Evolutionary conservation across 78 protist species (phyloP).

Genomic region (Planoprotostelium fungivorum): DNA sequence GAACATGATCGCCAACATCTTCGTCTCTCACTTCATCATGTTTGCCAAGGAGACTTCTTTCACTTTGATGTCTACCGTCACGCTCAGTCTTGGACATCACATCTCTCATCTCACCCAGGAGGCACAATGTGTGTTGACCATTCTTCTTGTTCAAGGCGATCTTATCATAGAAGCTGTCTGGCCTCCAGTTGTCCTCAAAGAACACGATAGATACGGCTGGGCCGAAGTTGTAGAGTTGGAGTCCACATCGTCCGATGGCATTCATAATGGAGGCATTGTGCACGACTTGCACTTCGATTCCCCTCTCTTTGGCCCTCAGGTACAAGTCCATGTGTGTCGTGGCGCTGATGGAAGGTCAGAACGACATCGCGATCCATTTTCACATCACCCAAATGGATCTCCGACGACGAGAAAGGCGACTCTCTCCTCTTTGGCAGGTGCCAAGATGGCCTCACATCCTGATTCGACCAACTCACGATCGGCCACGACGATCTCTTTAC

Average conservation of each 20-base stretch:
- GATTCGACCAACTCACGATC: constrained; percentile 94
- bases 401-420: constrained; percentile 98
- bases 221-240: constrained; percentile 97
- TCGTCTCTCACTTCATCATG: constrained; percentile 48
- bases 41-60: constrained; percentile 89
- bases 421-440: constrained; percentile 40
- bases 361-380: neutral
- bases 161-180: constrained; percentile 91
- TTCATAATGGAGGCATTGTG: constrained; percentile 99
- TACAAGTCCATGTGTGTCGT: constrained; percentile 96
- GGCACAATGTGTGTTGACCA: constrained; percentile 97
- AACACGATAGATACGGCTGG: constrained; percentile 91
- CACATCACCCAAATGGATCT: constrained; percentile 89
- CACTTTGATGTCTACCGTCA: constrained; percentile 92
- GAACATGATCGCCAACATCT: neutral
- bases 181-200: constrained; percentile 90
- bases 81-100: neutral
- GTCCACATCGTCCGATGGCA: constrained; percentile 97
- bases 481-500: constrained; percentile 72
- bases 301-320: constrained; percentile 72
- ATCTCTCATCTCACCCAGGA: constrained; percentile 65
- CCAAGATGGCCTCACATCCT: constrained; percentile 84
- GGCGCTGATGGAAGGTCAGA: constrained; percentile 66
- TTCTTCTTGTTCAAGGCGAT: constrained; percentile 50
- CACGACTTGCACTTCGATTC: constrained; percentile 64